Conservation (phyloP, 1,139 yeast genomes). For the Yamadazyma sp. region DNA sequence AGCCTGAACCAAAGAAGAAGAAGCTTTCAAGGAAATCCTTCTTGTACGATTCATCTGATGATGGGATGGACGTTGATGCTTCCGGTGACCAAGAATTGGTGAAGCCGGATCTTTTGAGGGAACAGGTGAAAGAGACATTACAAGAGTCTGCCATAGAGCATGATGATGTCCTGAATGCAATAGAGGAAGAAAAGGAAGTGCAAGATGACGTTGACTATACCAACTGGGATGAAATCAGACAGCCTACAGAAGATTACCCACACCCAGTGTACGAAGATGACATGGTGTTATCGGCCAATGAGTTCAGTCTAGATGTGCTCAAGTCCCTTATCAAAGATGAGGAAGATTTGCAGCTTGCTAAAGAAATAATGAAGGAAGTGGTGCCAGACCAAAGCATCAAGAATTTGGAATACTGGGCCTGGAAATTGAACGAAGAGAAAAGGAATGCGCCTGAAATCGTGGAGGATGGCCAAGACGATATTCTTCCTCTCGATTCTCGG, state of each 20-base stretch:
- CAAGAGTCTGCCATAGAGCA: too few relatives aligned
- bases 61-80: slow-evolving; percentile 20
- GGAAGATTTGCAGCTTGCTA: slow-evolving; percentile 65
- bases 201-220: slow-evolving; percentile 16
- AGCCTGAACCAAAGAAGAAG: slow-evolving; percentile 24
- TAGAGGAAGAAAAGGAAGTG: slow-evolving; percentile 9
- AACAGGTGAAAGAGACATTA: not conserved
- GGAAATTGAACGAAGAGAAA: slow-evolving; percentile 50
- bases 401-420: slow-evolving; percentile 63
- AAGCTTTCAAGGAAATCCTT: slow-evolving; percentile 21
- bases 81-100: slow-evolving; percentile 5
- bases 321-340: slow-evolving; percentile 64
- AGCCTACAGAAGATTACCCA: slow-evolving; percentile 47
- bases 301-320: slow-evolving; percentile 48
- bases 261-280: slow-evolving; percentile 51
- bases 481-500: slow-evolving; percentile 29
- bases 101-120: too few relatives aligned
- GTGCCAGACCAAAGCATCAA: slow-evolving; percentile 28
- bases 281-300: slow-evolving; percentile 21
- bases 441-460: slow-evolving; percentile 23
- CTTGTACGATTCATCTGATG: slow-evolving; percentile 36
- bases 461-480: slow-evolving; percentile 22
- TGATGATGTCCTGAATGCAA: too few relatives aligned
- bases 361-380: slow-evolving; percentile 37
- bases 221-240: slow-evolving; percentile 36